phyloP scores from a whole-genome alignment of 176 grass and related monocot genomes.

The Triticum aestivum region DNA sequence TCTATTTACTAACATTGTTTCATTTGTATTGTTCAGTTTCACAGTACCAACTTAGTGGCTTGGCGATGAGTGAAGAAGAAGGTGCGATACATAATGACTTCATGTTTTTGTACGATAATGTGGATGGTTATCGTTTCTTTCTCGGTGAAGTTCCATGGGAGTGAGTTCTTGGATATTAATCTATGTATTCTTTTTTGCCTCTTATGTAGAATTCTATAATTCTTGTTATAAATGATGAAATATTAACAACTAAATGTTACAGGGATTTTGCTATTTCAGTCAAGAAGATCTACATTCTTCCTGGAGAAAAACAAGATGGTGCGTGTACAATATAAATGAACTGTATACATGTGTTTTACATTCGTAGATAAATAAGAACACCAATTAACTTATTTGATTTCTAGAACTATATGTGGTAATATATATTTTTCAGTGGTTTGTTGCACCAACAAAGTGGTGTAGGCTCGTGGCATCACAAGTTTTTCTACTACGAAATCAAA shows the following conservation, averaged over 20 bases:
- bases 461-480: not conserved
- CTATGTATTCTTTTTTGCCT: not conserved
- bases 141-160: constrained; percentile 45
- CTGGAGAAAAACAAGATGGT: constrained; percentile 36
- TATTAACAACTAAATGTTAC: not conserved
- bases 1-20: not conserved
- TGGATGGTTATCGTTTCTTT: constrained; percentile 39
- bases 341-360: not conserved
- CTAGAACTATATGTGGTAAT: not conserved
- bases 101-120: constrained; percentile 26
- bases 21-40: constrained; percentile 28
- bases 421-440: not conserved
- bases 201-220: not conserved
- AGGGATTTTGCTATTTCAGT: constrained; percentile 35
- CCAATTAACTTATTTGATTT: not conserved
- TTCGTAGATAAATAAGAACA: not conserved
- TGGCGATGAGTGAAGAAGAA: constrained; percentile 24
- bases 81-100: constrained; percentile 4
- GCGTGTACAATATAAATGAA: not conserved
- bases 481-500: not conserved
- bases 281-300: constrained; percentile 47
- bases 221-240: not conserved
- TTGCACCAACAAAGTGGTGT: not conserved
- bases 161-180: constrained; percentile 23
- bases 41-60: constrained; percentile 22